A percentile compares a stretch with the other conserved stretches of the same genome.
Evolutionary conservation across 768 basidiomycete species (phyloP).

Genomic region (Rhodotorula sphaerocarpa): DNA sequence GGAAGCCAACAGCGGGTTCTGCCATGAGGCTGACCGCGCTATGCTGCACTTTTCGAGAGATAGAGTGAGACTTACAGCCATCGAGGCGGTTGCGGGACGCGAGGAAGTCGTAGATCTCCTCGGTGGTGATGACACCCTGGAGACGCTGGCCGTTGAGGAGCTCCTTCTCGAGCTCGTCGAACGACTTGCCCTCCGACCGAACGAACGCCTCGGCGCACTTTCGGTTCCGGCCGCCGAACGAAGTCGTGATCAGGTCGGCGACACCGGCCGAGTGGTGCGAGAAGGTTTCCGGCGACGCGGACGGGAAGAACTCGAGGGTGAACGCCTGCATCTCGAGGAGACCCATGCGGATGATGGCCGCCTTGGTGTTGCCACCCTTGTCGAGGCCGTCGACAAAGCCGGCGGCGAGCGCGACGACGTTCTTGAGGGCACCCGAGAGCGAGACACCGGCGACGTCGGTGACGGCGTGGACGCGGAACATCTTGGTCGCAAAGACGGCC

Average conservation of each 20-base stretch:
- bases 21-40: too few species aligned
- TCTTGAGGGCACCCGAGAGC: slow-evolving; percentile 48
- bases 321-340: slow-evolving; percentile 48
- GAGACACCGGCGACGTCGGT: slow-evolving; percentile 48
- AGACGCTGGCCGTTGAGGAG: slow-evolving; percentile 47
- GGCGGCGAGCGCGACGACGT: slow-evolving; percentile 42
- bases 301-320: slow-evolving; percentile 47
- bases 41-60: too few species aligned
- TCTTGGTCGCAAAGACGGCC: slow-evolving; percentile 44
- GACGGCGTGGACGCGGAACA: slow-evolving; percentile 46
- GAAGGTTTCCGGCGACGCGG: slow-evolving; percentile 45
- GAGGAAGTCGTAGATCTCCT: slow-evolving; percentile 47
- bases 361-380: slow-evolving; percentile 37
- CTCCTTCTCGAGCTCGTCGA: slow-evolving; percentile 45
- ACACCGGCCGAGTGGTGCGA: slow-evolving; percentile 47
- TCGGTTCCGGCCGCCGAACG: slow-evolving; percentile 40
- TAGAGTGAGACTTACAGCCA: too few species aligned
- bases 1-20: too few species aligned
- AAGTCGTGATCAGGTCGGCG: slow-evolving; percentile 46
- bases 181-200: slow-evolving; percentile 43
- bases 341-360: slow-evolving; percentile 49
- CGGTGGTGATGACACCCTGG: slow-evolving; percentile 41
- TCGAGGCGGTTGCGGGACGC: slow-evolving; percentile 43
- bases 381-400: slow-evolving; percentile 47
- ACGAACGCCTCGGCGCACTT: slow-evolving; percentile 47